Conservation (phyloP, 1,284 basidiomycete species). For the Sporisorium graminicola region DNA sequence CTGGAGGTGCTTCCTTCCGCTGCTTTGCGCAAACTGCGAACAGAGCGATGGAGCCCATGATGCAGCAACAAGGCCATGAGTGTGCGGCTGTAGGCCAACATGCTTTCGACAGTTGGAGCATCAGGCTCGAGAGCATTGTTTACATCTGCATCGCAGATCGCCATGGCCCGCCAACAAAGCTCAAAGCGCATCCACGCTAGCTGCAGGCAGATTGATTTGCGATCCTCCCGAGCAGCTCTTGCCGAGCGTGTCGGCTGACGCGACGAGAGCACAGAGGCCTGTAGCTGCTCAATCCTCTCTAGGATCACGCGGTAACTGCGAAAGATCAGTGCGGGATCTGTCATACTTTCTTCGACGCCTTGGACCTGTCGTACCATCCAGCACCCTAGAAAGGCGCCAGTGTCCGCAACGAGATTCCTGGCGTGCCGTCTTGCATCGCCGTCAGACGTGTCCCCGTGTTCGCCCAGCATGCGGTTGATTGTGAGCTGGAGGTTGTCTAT, state of each 20-base stretch:
- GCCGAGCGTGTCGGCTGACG: not conserved
- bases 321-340: conserved; percentile 13
- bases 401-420: conserved; percentile 24
- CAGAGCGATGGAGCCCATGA: conserved; percentile 54
- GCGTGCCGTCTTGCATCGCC: conserved; percentile 5
- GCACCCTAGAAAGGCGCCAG: conserved; percentile 24
- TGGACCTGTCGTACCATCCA: conserved; percentile 30
- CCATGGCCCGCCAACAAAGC: conserved; percentile 52
- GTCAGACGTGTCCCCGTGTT: not conserved
- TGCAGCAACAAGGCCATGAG: conserved; percentile 57
- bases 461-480: conserved; percentile 21
- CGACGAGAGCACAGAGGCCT: conserved; percentile 21
- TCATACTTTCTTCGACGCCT: not conserved
- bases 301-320: conserved; percentile 35
- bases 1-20: not conserved
- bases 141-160: conserved; percentile 30
- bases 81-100: conserved; percentile 33
- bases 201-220: conserved; percentile 28
- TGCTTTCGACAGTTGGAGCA: conserved; percentile 32
- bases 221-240: conserved; percentile 13
- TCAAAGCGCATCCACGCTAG: conserved; percentile 61
- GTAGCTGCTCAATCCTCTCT: conserved; percentile 31
- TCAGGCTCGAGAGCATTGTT: conserved; percentile 61
- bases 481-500: conserved; percentile 26
- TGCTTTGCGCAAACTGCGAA: conserved; percentile 32